These are phyloP conservation scores for Gamsiella multidivaricata DNA, from an alignment of 192 early-diverging fungal species.

Conservation along the genomic window DNA sequence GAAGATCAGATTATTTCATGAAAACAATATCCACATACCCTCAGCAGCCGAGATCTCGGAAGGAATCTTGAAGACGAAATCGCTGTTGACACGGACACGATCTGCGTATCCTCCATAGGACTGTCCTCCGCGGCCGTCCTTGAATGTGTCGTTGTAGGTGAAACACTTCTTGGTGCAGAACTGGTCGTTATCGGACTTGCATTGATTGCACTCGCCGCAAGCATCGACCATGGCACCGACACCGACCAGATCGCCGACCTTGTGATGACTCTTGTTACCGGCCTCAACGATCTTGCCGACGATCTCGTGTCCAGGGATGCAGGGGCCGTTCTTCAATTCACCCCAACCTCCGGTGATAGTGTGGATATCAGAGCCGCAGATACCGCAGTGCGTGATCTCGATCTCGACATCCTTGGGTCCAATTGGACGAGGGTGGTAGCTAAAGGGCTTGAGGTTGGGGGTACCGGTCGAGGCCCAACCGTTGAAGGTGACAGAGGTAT, in stretches of 20 bases:
- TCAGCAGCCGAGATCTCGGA: constrained; percentile 62
- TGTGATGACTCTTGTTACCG: constrained; percentile 48
- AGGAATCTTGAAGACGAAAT: constrained; percentile 76
- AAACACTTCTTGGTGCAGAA: constrained; percentile 54
- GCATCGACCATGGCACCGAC: constrained; percentile 73
- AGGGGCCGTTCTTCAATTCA: constrained; percentile 21
- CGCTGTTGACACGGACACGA: constrained; percentile 66
- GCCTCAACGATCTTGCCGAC: constrained; percentile 53
- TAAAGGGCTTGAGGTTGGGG: constrained; percentile 52
- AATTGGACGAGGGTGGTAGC: constrained; percentile 68
- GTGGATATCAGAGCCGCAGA: constrained; percentile 84
- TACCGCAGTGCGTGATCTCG: constrained; percentile 78
- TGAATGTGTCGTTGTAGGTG: constrained; percentile 69
- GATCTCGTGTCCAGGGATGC: constrained; percentile 64
- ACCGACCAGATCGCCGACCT: constrained; percentile 74
- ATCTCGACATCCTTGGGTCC: constrained; percentile 77
- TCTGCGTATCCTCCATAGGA: constrained; percentile 69
- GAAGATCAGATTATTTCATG: background rate
- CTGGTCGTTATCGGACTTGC: constrained; percentile 43
- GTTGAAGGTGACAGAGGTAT: constrained; percentile 60
- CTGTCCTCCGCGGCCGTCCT: constrained; percentile 66
- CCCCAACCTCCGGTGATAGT: constrained; percentile 73
- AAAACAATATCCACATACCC: constrained; percentile 54
- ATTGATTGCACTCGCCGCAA: constrained; percentile 60
- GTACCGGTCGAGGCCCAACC: constrained; percentile 53